phyloP scores from a whole-genome alignment of 805 yeast genomes.

The Debaryomyces castellii region DNA sequence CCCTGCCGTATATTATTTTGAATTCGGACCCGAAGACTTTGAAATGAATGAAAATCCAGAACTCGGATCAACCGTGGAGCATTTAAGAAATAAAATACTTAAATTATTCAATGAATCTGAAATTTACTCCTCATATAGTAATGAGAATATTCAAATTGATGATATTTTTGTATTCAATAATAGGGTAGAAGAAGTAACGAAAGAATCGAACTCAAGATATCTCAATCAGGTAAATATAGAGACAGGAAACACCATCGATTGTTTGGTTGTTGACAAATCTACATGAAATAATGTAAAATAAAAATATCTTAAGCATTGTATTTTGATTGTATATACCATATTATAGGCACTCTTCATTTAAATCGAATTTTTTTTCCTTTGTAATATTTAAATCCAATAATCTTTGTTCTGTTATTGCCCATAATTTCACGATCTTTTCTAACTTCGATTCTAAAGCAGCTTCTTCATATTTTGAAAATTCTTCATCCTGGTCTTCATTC shows the following conservation, averaged over 20 bases:
- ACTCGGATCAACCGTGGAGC: constrained; percentile 65
- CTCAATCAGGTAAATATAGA: constrained; percentile 39
- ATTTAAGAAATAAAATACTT: constrained; percentile 58
- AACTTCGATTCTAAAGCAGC: constrained; percentile 40
- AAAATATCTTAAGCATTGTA: not conserved
- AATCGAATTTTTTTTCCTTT: constrained; percentile 21
- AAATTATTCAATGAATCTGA: constrained; percentile 49
- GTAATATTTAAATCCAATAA: constrained; percentile 35
- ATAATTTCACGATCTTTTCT: constrained; percentile 56
- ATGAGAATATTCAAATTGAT: constrained; percentile 6
- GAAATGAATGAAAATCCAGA: constrained; percentile 59
- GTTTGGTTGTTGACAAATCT: constrained; percentile 14
- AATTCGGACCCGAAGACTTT: constrained; percentile 81
- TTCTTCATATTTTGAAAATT: constrained; percentile 17
- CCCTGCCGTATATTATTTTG: constrained; percentile 60
- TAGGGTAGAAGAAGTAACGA: constrained; percentile 21
- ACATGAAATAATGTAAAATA: not conserved
- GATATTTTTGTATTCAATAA: constrained; percentile 32
- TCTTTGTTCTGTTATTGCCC: constrained; percentile 65
- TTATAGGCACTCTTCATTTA: constrained; percentile 17
- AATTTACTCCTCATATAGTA: constrained; percentile 18
- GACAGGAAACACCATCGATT: constrained; percentile 42
- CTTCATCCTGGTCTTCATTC: constrained; percentile 17
- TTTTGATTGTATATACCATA: not conserved
- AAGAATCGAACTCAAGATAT: constrained; percentile 23